phyloP scores from a whole-genome alignment of 2,329 filamentous ascomycete species.

The Beauveria caledonica region DNA sequence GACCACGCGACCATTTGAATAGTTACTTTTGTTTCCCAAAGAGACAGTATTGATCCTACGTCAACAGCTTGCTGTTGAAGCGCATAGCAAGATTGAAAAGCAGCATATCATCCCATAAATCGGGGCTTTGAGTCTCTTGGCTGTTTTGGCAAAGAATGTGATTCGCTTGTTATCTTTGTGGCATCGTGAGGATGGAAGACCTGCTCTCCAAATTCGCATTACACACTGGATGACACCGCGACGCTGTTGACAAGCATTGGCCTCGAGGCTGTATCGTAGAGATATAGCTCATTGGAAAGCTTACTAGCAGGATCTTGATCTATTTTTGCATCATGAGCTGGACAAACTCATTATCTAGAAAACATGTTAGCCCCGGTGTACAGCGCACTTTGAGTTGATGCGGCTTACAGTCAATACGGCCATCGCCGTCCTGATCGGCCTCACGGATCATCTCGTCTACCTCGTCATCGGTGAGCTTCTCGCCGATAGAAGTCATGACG shows the following conservation, averaged over 20 bases:
- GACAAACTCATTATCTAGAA: slow-evolving; percentile 79
- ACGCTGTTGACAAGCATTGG: not conserved
- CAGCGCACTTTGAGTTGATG: not conserved
- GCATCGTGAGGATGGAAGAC: not conserved
- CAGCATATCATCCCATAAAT: not conserved
- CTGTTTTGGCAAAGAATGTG: not conserved
- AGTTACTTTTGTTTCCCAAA: not conserved
- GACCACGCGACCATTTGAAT: not conserved
- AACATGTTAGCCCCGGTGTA: not conserved
- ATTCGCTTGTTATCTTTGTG: not conserved
- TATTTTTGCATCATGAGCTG: slow-evolving; percentile 97
- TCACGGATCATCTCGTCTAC: slow-evolving; percentile 92
- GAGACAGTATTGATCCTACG: not conserved
- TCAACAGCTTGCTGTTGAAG: not conserved
- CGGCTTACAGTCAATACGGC: slow-evolving; percentile 73
- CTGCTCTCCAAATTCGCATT: not conserved
- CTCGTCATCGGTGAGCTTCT: slow-evolving; percentile 85
- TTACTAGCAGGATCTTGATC: slow-evolving; percentile 16
- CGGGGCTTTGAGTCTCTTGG: not conserved
- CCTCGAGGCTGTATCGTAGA: not conserved
- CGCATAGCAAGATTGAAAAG: not conserved
- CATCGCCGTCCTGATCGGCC: slow-evolving; percentile 82
- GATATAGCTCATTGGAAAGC: not conserved
- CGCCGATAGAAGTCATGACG: slow-evolving; percentile 86
- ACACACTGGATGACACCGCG: not conserved